Evolutionary conservation across 768 basidiomycete species (phyloP).

Genomic region (Leccinum fibrillosum): DNA sequence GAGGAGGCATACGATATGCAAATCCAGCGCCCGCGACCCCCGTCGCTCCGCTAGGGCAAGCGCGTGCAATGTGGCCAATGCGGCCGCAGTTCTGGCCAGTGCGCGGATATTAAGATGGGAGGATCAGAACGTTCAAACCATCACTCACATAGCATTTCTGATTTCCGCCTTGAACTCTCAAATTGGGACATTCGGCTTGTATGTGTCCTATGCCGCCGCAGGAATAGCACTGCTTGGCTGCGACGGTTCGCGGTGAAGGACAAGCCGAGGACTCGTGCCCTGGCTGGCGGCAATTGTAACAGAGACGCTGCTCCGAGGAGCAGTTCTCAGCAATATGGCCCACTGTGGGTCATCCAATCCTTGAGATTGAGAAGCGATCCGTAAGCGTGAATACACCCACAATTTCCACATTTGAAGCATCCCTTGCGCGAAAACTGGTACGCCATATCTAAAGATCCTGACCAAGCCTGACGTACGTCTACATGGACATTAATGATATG

Average conservation of each 20-base stretch:
- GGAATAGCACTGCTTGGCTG: constrained; percentile 89
- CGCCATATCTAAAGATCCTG: constrained; percentile 56
- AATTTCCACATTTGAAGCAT: constrained; percentile 92
- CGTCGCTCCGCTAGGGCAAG: constrained; percentile 54
- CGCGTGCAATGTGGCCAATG: constrained; percentile 77
- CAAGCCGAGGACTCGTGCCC: constrained; percentile 91
- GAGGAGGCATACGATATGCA: constrained; percentile 66
- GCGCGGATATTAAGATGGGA: constrained; percentile 1
- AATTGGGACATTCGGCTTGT: constrained; percentile 81
- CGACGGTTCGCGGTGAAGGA: constrained; percentile 76
- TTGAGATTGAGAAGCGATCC: constrained; percentile 7
- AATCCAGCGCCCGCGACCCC: constrained; percentile 44
- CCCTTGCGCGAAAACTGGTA: constrained; percentile 84
- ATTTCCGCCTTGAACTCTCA: constrained; percentile 63
- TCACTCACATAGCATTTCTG: constrained; percentile 82
- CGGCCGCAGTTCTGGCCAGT: constrained; percentile 68
- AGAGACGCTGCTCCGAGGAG: constrained; percentile 82
- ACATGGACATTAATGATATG: constrained; percentile 18
- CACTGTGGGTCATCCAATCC: constrained; percentile 44
- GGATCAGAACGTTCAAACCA: not conserved
- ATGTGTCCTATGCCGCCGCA: constrained; percentile 92
- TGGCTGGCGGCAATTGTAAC: constrained; percentile 94
- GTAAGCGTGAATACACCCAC: constrained; percentile 45
- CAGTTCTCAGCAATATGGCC: constrained; percentile 94
- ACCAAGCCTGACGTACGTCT: constrained; percentile 45